A percentile compares a stretch with the other conserved stretches of the same genome.
phyloP scores from a whole-genome alignment of 2,329 filamentous ascomycete species.

The Diaporthe longicolla region DNA sequence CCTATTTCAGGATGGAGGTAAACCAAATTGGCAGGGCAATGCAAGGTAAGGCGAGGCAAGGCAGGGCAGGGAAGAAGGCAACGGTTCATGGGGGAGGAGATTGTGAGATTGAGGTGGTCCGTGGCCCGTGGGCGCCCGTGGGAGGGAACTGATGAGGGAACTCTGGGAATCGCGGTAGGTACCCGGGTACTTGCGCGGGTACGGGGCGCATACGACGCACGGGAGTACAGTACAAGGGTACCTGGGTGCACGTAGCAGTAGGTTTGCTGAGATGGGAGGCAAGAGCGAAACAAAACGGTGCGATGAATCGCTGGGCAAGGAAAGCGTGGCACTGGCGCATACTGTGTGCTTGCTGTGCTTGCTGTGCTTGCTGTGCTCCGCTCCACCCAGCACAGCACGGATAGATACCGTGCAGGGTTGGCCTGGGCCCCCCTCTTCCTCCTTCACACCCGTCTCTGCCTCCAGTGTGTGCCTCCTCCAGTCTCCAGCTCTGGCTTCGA shows the following conservation, averaged over 20 bases:
- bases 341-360: neutral
- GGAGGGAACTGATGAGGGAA: neutral
- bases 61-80: slow-evolving; percentile 22
- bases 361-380: neutral
- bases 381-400: slow-evolving; percentile 3
- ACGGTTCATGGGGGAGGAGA: slow-evolving; percentile 31
- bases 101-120: slow-evolving; percentile 37
- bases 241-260: neutral
- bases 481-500: neutral
- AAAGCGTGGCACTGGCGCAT: neutral
- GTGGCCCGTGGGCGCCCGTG: slow-evolving; percentile 1
- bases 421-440: slow-evolving; percentile 1
- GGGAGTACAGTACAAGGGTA: slow-evolving; percentile 9
- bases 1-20: slow-evolving; percentile 21
- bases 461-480: too few relatives aligned
- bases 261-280: neutral
- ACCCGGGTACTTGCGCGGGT: neutral
- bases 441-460: neutral
- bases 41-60: slow-evolving; percentile 16
- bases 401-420: slow-evolving; percentile 15
- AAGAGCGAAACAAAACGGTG: slow-evolving; percentile 24
- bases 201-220: slow-evolving; percentile 5
- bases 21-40: slow-evolving; percentile 34
- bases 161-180: too few relatives aligned
- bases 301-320: slow-evolving; percentile 1